Conservation (phyloP, 208 protist genomes). For the Endotrypanum monterogeii region DNA sequence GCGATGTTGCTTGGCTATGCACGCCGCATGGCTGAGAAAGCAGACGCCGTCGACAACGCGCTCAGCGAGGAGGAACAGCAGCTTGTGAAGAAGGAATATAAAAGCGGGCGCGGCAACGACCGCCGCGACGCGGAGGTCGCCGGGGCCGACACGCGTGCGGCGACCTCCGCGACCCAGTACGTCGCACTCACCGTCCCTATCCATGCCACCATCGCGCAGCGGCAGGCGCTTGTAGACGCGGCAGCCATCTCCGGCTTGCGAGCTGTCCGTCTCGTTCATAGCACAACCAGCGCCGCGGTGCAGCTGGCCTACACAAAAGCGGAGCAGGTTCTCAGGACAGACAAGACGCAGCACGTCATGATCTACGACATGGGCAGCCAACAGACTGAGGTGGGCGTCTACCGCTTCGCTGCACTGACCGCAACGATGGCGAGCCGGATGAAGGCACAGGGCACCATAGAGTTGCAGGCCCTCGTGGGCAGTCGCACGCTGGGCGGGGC, state of each 20-base stretch:
- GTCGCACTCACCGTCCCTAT: conserved; percentile 79
- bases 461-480: conserved; percentile 43
- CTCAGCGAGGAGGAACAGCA: conserved; percentile 36
- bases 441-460: background rate
- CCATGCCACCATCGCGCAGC: conserved; percentile 63
- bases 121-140: background rate
- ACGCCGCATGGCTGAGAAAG: conserved; percentile 55
- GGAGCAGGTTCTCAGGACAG: conserved; percentile 43
- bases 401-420: conserved; percentile 35
- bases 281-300: conserved; percentile 72
- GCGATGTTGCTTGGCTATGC: conserved; percentile 87
- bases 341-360: conserved; percentile 50
- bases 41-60: conserved; percentile 41
- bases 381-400: conserved; percentile 79
- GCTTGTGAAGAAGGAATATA: background rate
- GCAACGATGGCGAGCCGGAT: conserved; percentile 8
- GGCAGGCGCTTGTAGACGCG: conserved; percentile 89
- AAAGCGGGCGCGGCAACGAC: background rate
- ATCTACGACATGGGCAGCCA: conserved; percentile 89
- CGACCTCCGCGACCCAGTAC: conserved; percentile 37
- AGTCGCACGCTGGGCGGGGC: conserved; percentile 78
- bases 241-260: conserved; percentile 81
- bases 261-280: conserved; percentile 83
- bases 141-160: background rate
- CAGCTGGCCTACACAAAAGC: conserved; percentile 58